Evolutionary conservation across 371 early-diverging fungal species (phyloP), one percentile per base, ranked within the genome.

Genomic region (Phascolomyces articulosus): DNA sequence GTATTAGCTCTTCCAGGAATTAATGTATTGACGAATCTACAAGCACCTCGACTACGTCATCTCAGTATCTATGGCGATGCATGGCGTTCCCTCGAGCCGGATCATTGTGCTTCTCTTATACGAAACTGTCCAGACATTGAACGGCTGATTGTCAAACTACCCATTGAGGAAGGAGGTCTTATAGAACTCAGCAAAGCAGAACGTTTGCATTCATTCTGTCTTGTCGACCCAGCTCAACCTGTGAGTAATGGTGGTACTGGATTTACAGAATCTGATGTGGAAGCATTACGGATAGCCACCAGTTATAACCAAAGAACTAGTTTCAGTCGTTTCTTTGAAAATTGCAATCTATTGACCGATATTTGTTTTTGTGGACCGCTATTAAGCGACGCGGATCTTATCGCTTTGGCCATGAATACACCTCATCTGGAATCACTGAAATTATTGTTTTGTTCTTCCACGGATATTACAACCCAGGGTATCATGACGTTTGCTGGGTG

Each of bases 191-290:
- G 51, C 51, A 51, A 51, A 24, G 51, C 51, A 20, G n/a, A 20
- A n/a, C 9, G 26, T 3, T 24, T 51, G 21, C 51, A n/a, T 7
- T 51, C 51, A 10, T 51, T 51, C 15, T 51, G 51, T 15, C 51
- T 51, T 24, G 51, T 51, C 6, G 51, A 51, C 15, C 51, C 51
- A 51, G 51, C 51, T 1, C 51, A 51, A 51, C 26, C 51, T 51
- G 15, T 51, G 23, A 51, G 26, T n/a, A 51, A 51, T 3, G 51
- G 51, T 24, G 51, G 51, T 24, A 51, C 51, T 20, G 51, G 51
- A 24, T n/a, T 51, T 20, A 51, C 51, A 8, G 24, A 20, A 13
- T 21, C 23, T 24, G 51, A 51, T 24, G 26, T 51, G 7, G 26
- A 20, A 23, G 51, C 21, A 15, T 9, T 51, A 24, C 24, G 51